phyloP scores from a whole-genome alignment of 192 early-diverging fungal species.

The Backusella macrospora region DNA sequence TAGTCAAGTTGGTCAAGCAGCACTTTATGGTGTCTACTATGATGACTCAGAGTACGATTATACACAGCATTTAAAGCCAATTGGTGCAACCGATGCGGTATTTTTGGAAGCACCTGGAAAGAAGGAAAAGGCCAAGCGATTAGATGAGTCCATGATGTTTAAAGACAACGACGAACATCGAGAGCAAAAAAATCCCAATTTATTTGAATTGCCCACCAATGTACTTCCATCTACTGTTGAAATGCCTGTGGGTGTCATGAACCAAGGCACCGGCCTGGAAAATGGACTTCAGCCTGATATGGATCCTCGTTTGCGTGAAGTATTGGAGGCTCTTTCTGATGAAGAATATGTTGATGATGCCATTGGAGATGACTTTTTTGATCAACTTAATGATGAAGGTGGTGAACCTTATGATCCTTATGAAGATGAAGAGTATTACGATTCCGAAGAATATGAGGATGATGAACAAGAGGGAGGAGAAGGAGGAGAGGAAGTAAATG shows the following conservation, averaged over 20 bases:
- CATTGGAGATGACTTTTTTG: slow-evolving; percentile 84
- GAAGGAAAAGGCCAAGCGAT: slow-evolving; percentile 54
- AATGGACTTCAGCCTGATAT: slow-evolving; percentile 73
- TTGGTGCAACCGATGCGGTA: slow-evolving; percentile 80
- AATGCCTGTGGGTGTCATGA: slow-evolving; percentile 69
- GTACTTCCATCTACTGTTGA: slow-evolving; percentile 77
- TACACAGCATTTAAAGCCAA: slow-evolving; percentile 84
- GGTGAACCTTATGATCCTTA: slow-evolving; percentile 49
- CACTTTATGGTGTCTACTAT: slow-evolving; percentile 89
- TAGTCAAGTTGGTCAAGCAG: slow-evolving; percentile 68
- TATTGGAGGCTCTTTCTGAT: slow-evolving; percentile 92
- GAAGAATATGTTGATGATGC: slow-evolving; percentile 84
- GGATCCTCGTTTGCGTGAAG: slow-evolving; percentile 83
- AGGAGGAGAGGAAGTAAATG: slow-evolving; percentile 50
- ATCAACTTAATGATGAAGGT: slow-evolving; percentile 69
- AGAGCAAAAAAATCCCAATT: slow-evolving; percentile 37
- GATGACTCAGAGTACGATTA: slow-evolving; percentile 95
- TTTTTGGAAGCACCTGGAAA: slow-evolving; percentile 70
- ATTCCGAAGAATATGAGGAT: slow-evolving; percentile 45
- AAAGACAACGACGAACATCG: slow-evolving; percentile 29
- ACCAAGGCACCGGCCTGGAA: slow-evolving; percentile 61
- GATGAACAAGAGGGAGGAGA: slow-evolving; percentile 46
- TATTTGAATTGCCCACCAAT: slow-evolving; percentile 67
- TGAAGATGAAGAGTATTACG: slow-evolving; percentile 65
- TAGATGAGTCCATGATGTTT: slow-evolving; percentile 34